Evolutionary conservation across 2,329 filamentous ascomycete species (phyloP).

Genomic region (Cercospora beticola): DNA sequence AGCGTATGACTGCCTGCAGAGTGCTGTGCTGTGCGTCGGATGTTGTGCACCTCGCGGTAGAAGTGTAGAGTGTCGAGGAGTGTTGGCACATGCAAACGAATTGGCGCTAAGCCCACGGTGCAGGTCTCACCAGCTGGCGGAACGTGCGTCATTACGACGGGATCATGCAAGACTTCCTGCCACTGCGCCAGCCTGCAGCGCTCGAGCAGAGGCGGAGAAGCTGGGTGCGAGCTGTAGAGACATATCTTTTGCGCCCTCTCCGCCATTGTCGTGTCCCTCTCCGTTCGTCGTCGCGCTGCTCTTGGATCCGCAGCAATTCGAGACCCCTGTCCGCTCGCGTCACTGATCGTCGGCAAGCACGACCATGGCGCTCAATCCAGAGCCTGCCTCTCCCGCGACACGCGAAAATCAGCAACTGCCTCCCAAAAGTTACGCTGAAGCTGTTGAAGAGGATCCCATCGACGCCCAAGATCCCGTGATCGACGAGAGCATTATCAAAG

Average conservation of each 20-base stretch:
- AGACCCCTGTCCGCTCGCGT: not conserved
- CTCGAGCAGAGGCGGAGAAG: not conserved
- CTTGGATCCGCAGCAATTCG: not conserved
- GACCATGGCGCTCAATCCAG: constrained; percentile 44
- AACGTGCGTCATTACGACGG: not conserved
- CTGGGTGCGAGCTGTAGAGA: not conserved
- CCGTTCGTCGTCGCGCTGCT: not conserved
- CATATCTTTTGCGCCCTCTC: not conserved
- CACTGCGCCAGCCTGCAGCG: not conserved
- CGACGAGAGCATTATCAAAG: constrained; percentile 36
- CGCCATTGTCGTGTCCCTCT: not conserved
- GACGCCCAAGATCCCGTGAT: constrained; percentile 21
- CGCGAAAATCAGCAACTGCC: constrained; percentile 41
- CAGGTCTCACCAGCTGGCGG: not conserved
- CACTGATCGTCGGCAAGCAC: constrained; percentile 1
- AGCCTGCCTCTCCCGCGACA: constrained; percentile 44
- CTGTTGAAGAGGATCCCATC: constrained; percentile 35
- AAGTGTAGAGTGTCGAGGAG: not conserved
- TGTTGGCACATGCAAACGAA: not conserved
- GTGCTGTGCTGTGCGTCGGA: not conserved
- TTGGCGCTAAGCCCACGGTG: not conserved
- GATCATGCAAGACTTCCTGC: not conserved
- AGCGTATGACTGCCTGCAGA: not conserved
- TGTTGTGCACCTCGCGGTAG: not conserved
- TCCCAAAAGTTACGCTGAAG: constrained; percentile 48